Evolutionary conservation across 2,329 filamentous ascomycete species (phyloP), one percentile per base, ranked within the genome.

Genomic region (Aspergillus intermedius): DNA sequence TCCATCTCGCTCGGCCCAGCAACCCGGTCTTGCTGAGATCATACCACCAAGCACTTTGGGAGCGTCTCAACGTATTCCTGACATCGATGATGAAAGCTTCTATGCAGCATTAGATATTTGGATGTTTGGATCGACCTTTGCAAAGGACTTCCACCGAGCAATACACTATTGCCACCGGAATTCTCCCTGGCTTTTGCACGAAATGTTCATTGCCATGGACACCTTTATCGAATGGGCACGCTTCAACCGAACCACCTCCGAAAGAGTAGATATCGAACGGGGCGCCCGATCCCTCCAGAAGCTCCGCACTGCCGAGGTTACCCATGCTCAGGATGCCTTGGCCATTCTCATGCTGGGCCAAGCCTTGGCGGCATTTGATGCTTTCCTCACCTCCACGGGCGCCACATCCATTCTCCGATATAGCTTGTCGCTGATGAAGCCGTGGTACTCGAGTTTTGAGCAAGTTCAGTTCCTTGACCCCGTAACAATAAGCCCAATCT

Each of bases 361-460:
- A 28, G 48, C 48, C 1, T 22, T 56, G 40, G 54, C 54, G 23
- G 53, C 54, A 3, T 55, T 55, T 40, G 50, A 62, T 39, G 39
- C 50, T 7, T 41, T 59, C 17, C 54, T 54, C 5, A 48, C 22
- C 5, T 54, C 49, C 13, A 45, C 45, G 9, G 47, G 49, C 1
- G 42, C 54, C 7, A 44, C 46, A 2, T 37, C 52, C 25, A 58
- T 62, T 15, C 46, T 55, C 21, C 49, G 56, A 12, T 50, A 53
- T 45, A 45, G 56, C 12, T 43, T 62, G 15, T 54, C 55, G 19
- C 46, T 48, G 7, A 23, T 52, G 13, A 25, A 28, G 15, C 42
- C 42, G 23, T 43, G 42, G 48, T 50, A 50, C 23, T 17, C 45
- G 3, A 13, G n/a, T 13, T 22, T 50, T 13, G 45, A 40, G 13